Conservation (phyloP, 176 grass and related monocot genomes). For the Carex scoparia region DNA sequence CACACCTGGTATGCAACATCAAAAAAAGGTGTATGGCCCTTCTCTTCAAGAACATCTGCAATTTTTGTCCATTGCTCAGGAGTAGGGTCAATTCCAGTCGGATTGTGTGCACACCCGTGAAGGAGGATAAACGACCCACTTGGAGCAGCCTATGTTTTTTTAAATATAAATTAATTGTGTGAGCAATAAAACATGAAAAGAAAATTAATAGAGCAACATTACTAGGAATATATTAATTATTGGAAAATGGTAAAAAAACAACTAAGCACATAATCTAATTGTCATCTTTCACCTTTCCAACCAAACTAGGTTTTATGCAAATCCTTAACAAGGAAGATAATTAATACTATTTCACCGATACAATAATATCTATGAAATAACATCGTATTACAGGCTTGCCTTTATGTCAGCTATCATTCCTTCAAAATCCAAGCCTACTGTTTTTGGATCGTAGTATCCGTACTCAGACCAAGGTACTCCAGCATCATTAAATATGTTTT, state of each 20-base stretch:
- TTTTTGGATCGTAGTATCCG: slow-evolving; percentile 90
- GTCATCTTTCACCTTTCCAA: neutral
- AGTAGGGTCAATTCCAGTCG: slow-evolving; percentile 95
- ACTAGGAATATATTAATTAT: slow-evolving; percentile 13
- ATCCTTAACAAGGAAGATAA: neutral
- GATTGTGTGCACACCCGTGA: slow-evolving; percentile 95
- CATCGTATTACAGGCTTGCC: slow-evolving; percentile 35
- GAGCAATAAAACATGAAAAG: neutral
- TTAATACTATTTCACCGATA: neutral
- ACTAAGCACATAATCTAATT: neutral
- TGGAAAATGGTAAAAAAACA: neutral
- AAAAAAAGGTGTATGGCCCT: slow-evolving; percentile 88
- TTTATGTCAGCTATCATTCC: slow-evolving; percentile 95
- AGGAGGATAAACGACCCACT: slow-evolving; percentile 91
- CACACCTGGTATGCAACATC: slow-evolving; percentile 97
- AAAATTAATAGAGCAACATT: neutral
- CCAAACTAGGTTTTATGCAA: neutral
- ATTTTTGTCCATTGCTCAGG: slow-evolving; percentile 77
- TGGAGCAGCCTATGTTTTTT: slow-evolving; percentile 68
- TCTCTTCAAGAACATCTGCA: slow-evolving; percentile 86
- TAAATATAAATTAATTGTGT: slow-evolving; percentile 23
- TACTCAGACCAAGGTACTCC: slow-evolving; percentile 98
- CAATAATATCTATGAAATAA: neutral
- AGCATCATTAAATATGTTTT: slow-evolving; percentile 98
- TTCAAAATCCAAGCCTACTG: slow-evolving; percentile 93